A percentile compares a stretch with the other conserved stretches of the same genome.
Conservation (phyloP, 176 grass and related monocot species). For the Aegilops speltoides region DNA sequence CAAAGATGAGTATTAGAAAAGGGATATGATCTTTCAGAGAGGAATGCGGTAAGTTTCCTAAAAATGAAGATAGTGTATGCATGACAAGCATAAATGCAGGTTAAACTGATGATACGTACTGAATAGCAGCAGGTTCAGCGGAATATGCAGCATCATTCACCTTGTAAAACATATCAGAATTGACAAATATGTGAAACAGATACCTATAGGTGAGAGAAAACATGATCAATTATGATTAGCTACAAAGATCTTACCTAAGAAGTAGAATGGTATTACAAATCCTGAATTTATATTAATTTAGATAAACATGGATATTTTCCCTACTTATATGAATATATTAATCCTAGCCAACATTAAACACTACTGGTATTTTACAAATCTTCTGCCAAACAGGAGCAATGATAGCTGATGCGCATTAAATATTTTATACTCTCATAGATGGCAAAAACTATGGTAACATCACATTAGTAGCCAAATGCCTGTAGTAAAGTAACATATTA, state of each 20-base stretch:
- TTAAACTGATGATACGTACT: conserved; percentile 43
- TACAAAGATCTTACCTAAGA: not conserved
- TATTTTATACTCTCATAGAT: too few species aligned
- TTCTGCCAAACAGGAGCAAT: too few species aligned
- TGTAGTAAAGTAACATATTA: not conserved
- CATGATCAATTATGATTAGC: not conserved
- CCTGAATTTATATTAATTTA: not conserved
- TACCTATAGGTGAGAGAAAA: not conserved
- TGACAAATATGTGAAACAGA: conserved; percentile 12
- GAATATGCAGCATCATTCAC: conserved; percentile 78
- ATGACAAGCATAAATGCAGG: conserved; percentile 6
- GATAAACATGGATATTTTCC: too few species aligned
- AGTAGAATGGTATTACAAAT: not conserved
- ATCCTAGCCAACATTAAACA: too few species aligned
- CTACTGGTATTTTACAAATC: too few species aligned
- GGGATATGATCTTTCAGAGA: not conserved
- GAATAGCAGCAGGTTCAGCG: conserved; percentile 64
- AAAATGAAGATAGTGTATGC: not conserved
- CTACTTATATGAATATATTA: too few species aligned
- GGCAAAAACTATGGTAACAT: too few species aligned
- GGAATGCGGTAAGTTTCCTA: not conserved
- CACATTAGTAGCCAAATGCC: too few species aligned
- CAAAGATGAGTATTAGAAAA: not conserved
- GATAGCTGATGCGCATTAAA: too few species aligned
- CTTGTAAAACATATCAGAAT: conserved; percentile 42